Conservation (phyloP, 371 early-diverging fungal genomes). For the Lichtheimia hyalospora region DNA sequence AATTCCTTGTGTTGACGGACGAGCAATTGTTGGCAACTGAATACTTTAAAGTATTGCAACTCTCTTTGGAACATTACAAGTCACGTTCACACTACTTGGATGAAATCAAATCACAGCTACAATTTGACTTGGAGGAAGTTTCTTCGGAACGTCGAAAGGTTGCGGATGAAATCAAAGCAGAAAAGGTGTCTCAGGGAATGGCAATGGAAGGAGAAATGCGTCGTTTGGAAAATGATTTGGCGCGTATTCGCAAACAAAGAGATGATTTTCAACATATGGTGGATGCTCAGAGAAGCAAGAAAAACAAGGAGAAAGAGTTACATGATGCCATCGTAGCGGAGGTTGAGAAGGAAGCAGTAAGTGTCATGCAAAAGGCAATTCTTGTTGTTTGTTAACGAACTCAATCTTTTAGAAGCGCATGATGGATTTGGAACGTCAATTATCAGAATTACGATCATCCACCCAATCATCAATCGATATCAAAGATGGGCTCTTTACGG, state of each 20-base stretch:
- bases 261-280: conserved; percentile 30
- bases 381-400: neutral
- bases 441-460: conserved; percentile 6
- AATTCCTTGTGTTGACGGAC: conserved; percentile 43
- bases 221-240: conserved; percentile 75
- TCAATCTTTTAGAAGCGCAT: conserved; percentile 11
- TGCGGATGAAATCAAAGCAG: conserved; percentile 25
- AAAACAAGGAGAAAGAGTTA: conserved; percentile 17
- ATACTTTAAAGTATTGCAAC: conserved; percentile 57
- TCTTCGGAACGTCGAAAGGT: conserved; percentile 19
- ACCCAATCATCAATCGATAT: neutral
- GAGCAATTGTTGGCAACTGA: conserved; percentile 51
- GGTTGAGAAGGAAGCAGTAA: conserved; percentile 36
- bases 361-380: neutral
- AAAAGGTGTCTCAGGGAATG: conserved; percentile 22
- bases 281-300: conserved; percentile 22
- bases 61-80: conserved; percentile 46
- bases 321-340: conserved; percentile 20
- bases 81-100: conserved; percentile 33
- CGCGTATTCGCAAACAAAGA: conserved; percentile 75
- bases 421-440: conserved; percentile 1
- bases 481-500: conserved; percentile 2
- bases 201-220: conserved; percentile 69
- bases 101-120: conserved; percentile 22
- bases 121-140: conserved; percentile 20